A percentile compares a stretch with the other conserved stretches of the same genome.
These are phyloP conservation scores for Bipolaris oryzae DNA, from an alignment of 2,329 filamentous ascomycete species.

Conservation along the genomic window DNA sequence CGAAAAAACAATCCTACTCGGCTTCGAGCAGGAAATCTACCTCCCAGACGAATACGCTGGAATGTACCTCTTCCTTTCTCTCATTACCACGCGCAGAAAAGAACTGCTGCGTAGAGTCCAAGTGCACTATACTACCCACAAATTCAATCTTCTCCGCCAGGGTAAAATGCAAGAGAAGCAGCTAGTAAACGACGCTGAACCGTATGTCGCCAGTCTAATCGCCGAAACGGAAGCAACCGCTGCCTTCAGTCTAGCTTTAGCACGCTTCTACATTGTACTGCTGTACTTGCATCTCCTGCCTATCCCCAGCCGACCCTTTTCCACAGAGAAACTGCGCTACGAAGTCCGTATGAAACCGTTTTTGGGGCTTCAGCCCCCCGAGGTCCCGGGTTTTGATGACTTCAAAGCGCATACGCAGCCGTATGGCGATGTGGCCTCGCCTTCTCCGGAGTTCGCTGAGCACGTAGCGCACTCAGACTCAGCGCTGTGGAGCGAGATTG, in stretches of 20 bases:
- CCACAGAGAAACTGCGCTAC: slow-evolving; percentile 71
- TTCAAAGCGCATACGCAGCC: slow-evolving; percentile 54
- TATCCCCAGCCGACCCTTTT: slow-evolving; percentile 65
- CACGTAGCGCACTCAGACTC: slow-evolving; percentile 17
- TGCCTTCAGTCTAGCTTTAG: slow-evolving; percentile 39
- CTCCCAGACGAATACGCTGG: slow-evolving; percentile 80
- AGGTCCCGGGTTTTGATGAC: slow-evolving; percentile 68
- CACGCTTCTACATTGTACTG: slow-evolving; percentile 69
- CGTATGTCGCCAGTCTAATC: slow-evolving; percentile 35
- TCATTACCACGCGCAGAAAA: slow-evolving; percentile 33
- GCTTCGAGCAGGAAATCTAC: slow-evolving; percentile 93
- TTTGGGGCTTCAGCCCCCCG: slow-evolving; percentile 68
- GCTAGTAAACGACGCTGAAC: slow-evolving; percentile 17
- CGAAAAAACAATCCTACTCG: slow-evolving; percentile 85
- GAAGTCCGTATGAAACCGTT: slow-evolving; percentile 90
- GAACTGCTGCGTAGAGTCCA: slow-evolving; percentile 28
- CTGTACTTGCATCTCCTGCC: slow-evolving; percentile 62
- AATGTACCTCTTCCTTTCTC: slow-evolving; percentile 75
- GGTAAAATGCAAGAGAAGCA: slow-evolving; percentile 13
- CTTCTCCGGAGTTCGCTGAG: neutral
- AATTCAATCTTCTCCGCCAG: neutral
- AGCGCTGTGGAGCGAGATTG: slow-evolving; percentile 35
- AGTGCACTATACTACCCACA: slow-evolving; percentile 18
- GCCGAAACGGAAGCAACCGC: slow-evolving; percentile 34
- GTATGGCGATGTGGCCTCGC: slow-evolving; percentile 31